Percentiles rank a stretch among this genome's conserved stretches.
Conservation (phyloP, 495 filamentous ascomycete genomes). For the Penicillium cinerascens region DNA sequence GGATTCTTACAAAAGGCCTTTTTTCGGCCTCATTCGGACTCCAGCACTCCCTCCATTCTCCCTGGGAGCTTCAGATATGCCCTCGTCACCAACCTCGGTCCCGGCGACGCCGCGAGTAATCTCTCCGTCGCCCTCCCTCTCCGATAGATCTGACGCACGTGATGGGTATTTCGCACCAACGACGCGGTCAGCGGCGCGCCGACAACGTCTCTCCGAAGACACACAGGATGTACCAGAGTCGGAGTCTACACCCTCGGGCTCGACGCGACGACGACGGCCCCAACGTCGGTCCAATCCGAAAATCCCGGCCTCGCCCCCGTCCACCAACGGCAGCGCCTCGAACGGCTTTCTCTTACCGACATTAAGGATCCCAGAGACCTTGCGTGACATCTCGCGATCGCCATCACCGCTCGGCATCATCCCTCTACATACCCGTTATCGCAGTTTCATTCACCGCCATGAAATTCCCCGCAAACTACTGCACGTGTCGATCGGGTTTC, state of each 20-base stretch:
- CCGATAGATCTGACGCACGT: constrained; percentile 47
- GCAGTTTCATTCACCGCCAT: constrained; percentile 50
- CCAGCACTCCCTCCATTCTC: constrained; percentile 47
- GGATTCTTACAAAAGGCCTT: constrained; percentile 33
- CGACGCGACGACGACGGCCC: constrained; percentile 38
- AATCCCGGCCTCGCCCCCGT: constrained; percentile 36
- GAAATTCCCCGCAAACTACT: constrained; percentile 47
- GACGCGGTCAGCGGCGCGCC: constrained; percentile 61
- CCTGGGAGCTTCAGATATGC: constrained; percentile 41
- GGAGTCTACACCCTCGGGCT: constrained; percentile 9
- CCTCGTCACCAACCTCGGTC: constrained; percentile 41
- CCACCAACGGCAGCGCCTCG: constrained; percentile 39
- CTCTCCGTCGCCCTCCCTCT: constrained; percentile 64
- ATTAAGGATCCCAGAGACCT: constrained; percentile 51
- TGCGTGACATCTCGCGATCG: constrained; percentile 76
- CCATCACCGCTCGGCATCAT: constrained; percentile 92
- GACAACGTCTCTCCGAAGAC: constrained; percentile 40
- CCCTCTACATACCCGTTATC: constrained; percentile 70
- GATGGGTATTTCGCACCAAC: constrained; percentile 59
- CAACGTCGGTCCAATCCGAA: constrained; percentile 43
- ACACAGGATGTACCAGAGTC: constrained; percentile 31
- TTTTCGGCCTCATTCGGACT: constrained; percentile 49
- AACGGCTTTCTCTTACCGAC: constrained; percentile 74
- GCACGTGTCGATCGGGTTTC: constrained; percentile 92
- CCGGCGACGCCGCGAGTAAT: constrained; percentile 69